Base-by-base conservation (phyloP, 169 alveolate species). In the Neospora caninum region DNA sequence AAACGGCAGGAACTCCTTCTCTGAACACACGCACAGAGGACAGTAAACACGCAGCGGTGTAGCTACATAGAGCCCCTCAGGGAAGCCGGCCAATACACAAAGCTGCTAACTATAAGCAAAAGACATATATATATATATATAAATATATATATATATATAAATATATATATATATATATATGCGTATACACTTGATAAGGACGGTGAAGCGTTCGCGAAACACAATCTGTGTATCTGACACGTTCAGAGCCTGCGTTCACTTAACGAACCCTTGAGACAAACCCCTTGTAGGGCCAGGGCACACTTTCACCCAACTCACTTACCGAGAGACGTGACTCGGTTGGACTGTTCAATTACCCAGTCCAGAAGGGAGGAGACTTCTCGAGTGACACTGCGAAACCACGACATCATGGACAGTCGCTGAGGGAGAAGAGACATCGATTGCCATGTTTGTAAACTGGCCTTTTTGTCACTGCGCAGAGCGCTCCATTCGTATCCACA, bases 1-100 rank as follows among this genome's bases (percentile, higher is more conserved):
- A 82, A 82, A 82, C 25, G 89, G 89, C 0, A 82, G 64, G 16
- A 82, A 67, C 54, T 82, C 67, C 89, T 38, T 36, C 67, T 82
- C 89, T 82, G 67, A 38, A 41, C 73, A 64, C 73, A 64, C 20
- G n/a, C 73, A 22, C 84, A 31, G 1, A 73, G 45, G 84, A n/a
- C 42, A 69, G 31, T 69, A n/a, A 73, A 73, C 42, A 36, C 13
- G 58, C 22, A 49, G 58, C n/a, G n/a, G n/a, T n/a, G n/a, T n/a
- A n/a, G n/a, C n/a, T n/a, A 69, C 80, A 6, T 25, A 25, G 4
- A 9, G 4, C 58, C 58, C 13, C 13, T 49, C 58, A 49, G 58
- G 58, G 13, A 25, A 80, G 4, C 27, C 4, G 53, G 31, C 45
- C 27, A 9, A 29, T 10, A 69, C 82, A 69, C 7, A 9, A 4